Conservation (phyloP, 2,329 filamentous ascomycete species). For the Curvularia sp. region DNA sequence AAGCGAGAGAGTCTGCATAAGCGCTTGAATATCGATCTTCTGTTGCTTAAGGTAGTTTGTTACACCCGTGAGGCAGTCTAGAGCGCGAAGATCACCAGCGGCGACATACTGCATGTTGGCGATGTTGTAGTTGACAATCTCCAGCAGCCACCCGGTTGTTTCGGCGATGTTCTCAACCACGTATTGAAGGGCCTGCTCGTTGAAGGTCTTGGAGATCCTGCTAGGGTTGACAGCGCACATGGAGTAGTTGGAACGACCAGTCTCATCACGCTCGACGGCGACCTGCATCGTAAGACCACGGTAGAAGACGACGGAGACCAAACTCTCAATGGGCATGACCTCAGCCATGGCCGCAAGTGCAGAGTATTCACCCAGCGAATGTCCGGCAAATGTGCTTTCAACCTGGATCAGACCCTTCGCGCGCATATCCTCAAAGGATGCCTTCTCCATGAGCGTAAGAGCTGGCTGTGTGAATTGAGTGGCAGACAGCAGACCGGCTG, state of each 20-base stretch:
- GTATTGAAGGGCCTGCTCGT: constrained; percentile 95
- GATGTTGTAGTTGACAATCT: constrained; percentile 96
- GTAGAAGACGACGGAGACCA: constrained; percentile 99
- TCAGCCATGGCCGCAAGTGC: constrained; percentile 94
- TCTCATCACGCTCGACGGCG: constrained; percentile 92
- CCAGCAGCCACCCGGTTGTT: constrained; percentile 91
- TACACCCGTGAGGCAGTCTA: constrained; percentile 75
- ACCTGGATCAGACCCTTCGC: constrained; percentile 93
- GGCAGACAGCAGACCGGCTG: constrained; percentile 90
- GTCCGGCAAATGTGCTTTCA: constrained; percentile 96
- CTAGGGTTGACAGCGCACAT: constrained; percentile 99
- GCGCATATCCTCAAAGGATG: constrained; percentile 98
- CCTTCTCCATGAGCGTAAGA: constrained; percentile 98
- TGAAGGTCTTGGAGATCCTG: constrained; percentile 98
- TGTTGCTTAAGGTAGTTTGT: constrained; percentile 96
- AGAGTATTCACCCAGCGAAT: constrained; percentile 98
- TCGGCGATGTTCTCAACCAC: constrained; percentile 95
- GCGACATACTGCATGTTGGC: constrained; percentile 75
- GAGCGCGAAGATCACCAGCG: constrained; percentile 70
- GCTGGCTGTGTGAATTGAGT: constrained; percentile 99
- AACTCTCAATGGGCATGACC: constrained; percentile 98
- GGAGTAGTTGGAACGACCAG: constrained; percentile 94
- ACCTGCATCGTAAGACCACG: constrained; percentile 99
- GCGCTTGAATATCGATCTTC: constrained; percentile 94
- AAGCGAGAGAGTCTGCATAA: constrained; percentile 84